Conservation (phyloP, 495 filamentous ascomycete species). For the Xeromyces bisporus region DNA sequence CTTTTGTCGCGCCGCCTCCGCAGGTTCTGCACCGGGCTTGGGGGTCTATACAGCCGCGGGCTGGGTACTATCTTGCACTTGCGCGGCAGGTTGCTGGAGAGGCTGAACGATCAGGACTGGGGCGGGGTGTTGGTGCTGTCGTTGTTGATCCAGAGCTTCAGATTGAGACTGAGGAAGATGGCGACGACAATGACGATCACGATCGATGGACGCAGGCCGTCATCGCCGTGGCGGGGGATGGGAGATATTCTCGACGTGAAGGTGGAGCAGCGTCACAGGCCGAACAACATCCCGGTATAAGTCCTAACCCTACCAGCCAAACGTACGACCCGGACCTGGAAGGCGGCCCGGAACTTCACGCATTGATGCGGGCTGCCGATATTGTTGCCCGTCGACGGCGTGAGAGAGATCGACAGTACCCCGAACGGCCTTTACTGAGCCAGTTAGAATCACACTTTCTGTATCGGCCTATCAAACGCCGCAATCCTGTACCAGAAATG, state of each 20-base stretch:
- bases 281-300: slow-evolving; percentile 7
- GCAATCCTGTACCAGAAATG: slow-evolving; percentile 2
- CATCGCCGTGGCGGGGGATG: slow-evolving; percentile 64
- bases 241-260: slow-evolving; percentile 41
- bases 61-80: slow-evolving; percentile 46
- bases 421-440: slow-evolving; percentile 11
- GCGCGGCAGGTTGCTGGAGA: slow-evolving; percentile 46
- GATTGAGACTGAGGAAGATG: slow-evolving; percentile 15
- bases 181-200: slow-evolving; percentile 11
- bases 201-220: slow-evolving; percentile 26
- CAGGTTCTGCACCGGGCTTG: slow-evolving; percentile 42
- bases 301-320: slow-evolving; percentile 15
- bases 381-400: slow-evolving; percentile 60
- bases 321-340: slow-evolving; percentile 18
- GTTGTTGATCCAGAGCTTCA: slow-evolving; percentile 54
- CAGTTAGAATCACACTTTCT: slow-evolving; percentile 23
- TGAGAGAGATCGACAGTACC: slow-evolving; percentile 3
- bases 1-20: slow-evolving; percentile 20
- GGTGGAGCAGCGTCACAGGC: slow-evolving; percentile 17
- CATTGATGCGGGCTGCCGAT: slow-evolving; percentile 70
- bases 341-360: slow-evolving; percentile 67
- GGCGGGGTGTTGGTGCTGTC: slow-evolving; percentile 64
- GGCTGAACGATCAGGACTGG: slow-evolving; percentile 35
- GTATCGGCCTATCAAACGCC: slow-evolving; percentile 10
- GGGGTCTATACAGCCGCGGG: slow-evolving; percentile 38